A percentile compares a stretch with the other conserved stretches of the same genome.
Conservation (phyloP, 1,284 basidiomycete genomes). For the Heterobasidion occidentale region DNA sequence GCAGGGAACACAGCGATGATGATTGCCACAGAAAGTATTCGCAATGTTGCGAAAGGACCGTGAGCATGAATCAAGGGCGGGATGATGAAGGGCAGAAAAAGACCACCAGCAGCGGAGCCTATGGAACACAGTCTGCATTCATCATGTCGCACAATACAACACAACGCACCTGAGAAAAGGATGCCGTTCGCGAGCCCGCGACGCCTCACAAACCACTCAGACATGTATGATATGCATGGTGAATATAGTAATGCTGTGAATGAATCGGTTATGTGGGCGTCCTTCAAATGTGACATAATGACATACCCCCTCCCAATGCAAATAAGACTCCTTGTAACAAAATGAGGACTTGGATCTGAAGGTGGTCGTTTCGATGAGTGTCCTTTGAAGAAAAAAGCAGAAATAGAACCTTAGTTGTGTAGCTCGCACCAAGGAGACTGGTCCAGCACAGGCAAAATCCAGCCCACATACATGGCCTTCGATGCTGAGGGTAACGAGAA, state of each 20-base stretch:
- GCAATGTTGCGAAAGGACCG: conserved; percentile 13
- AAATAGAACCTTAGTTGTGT: conserved; percentile 19
- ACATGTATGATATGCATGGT: conserved; percentile 20
- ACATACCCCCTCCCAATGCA: conserved; percentile 21
- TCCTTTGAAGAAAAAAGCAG: background rate
- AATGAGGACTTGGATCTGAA: conserved; percentile 21
- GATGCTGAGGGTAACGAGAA: conserved; percentile 21
- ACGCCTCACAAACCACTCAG: conserved; percentile 24
- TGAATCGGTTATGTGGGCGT: background rate
- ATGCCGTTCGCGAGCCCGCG: conserved; percentile 25
- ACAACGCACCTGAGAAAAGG: conserved; percentile 19
- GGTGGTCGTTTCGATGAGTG: background rate
- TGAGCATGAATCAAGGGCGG: conserved; percentile 12
- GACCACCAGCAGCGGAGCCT: conserved; percentile 22
- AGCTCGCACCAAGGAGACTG: conserved; percentile 28
- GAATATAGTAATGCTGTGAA: conserved; percentile 12
- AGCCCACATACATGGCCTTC: conserved; percentile 21
- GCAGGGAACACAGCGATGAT: conserved; percentile 11
- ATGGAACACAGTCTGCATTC: background rate
- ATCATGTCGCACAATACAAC: background rate
- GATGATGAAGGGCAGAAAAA: conserved; percentile 19
- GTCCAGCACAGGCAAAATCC: conserved; percentile 21
- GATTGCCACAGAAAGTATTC: conserved; percentile 13
- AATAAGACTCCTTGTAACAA: conserved; percentile 23
- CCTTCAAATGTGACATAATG: background rate